phyloP scores from a whole-genome alignment of 495 filamentous ascomycete species.

The Neurospora sp. region DNA sequence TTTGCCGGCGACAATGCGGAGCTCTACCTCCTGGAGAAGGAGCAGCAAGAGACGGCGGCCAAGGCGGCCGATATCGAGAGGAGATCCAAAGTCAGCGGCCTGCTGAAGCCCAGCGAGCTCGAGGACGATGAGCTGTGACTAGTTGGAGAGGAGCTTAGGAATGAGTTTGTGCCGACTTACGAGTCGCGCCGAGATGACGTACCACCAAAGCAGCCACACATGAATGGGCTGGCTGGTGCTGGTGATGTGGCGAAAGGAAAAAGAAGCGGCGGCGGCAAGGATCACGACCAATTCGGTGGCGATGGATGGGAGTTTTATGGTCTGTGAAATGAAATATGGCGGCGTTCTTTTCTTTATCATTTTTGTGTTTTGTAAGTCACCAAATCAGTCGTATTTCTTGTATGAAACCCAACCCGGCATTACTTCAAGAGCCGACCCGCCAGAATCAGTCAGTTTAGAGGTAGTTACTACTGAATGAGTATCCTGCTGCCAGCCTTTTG shows the following conservation, averaged over 20 bases:
- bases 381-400: neutral
- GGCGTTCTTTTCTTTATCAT: slow-evolving; percentile 3
- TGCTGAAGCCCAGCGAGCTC: slow-evolving; percentile 87
- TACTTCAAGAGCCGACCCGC: neutral
- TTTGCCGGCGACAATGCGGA: slow-evolving; percentile 89
- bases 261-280: slow-evolving; percentile 4
- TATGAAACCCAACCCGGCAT: neutral
- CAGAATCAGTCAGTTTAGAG: neutral
- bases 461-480: neutral
- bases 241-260: neutral
- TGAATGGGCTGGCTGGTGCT: neutral
- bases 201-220: neutral
- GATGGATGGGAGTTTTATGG: slow-evolving; percentile 47
- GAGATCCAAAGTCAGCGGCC: slow-evolving; percentile 81
- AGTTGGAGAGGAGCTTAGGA: slow-evolving; percentile 47
- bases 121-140: slow-evolving; percentile 96
- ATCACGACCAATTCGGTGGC: slow-evolving; percentile 3
- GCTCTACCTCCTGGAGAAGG: slow-evolving; percentile 89
- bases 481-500: neutral
- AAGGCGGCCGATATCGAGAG: slow-evolving; percentile 74
- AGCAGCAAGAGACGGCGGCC: slow-evolving; percentile 69
- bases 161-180: slow-evolving; percentile 40
- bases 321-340: slow-evolving; percentile 23
- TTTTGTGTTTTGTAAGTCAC: neutral
- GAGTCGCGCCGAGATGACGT: slow-evolving; percentile 8